Conservation (phyloP, 441 rosid species). For the Croton setiger region DNA sequence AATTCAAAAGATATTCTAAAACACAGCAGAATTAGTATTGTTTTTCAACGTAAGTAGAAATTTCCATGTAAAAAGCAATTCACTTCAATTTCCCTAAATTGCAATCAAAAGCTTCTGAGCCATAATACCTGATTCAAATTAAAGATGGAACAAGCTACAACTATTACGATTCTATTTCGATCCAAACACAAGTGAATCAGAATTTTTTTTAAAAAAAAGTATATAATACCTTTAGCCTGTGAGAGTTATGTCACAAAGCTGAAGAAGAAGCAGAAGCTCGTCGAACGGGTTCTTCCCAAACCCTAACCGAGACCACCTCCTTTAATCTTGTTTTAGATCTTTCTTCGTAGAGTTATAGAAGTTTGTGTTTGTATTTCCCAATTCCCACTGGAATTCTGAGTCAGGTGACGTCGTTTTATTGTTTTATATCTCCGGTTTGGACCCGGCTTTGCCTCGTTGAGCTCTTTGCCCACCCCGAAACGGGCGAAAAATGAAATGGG, state of each 20-base stretch:
- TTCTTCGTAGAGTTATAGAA: background rate
- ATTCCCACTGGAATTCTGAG: background rate
- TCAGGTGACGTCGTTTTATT: background rate
- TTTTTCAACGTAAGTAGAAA: background rate
- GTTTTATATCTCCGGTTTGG: background rate
- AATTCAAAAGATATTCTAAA: background rate
- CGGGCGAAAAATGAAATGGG: background rate
- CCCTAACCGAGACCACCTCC: conserved; percentile 3
- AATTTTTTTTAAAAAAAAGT: no score
- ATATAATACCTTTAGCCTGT: background rate
- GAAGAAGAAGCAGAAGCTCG: background rate
- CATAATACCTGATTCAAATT: conserved; percentile 2
- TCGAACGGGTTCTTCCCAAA: background rate
- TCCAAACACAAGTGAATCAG: background rate
- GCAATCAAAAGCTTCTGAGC: conserved; percentile 1
- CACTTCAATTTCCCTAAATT: background rate
- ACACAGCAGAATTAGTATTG: background rate
- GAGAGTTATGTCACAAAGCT: background rate
- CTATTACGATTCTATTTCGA: background rate
- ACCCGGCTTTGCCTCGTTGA: background rate
- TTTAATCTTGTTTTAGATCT: background rate
- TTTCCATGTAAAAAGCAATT: background rate
- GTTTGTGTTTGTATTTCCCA: background rate
- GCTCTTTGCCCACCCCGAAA: background rate
- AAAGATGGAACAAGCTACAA: background rate